Percentiles rank a stretch among this genome's conserved stretches.
Evolutionary conservation across 2,329 filamentous ascomycete species (phyloP).

Genomic region (Aspergillus fructus): DNA sequence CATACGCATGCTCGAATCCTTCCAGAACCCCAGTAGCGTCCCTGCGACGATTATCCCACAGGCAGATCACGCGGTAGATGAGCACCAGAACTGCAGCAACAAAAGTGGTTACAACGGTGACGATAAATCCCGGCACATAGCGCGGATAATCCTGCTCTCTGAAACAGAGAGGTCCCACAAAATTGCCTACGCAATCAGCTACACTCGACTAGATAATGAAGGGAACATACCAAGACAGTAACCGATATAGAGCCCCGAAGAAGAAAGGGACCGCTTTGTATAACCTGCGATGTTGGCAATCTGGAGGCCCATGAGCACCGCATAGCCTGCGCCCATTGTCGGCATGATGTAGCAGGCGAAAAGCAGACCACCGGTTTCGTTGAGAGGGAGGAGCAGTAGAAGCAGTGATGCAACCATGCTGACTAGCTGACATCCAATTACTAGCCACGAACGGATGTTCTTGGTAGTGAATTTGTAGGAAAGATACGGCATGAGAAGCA

Average conservation of each 20-base stretch:
- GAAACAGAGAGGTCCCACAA: constrained; percentile 47
- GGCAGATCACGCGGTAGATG: constrained; percentile 47
- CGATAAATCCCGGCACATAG: constrained; percentile 42
- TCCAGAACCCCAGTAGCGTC: constrained; percentile 44
- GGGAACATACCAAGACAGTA: constrained; percentile 48
- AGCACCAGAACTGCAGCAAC: constrained; percentile 38
- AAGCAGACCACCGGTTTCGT: constrained; percentile 45
- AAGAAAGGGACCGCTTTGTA: constrained; percentile 51
- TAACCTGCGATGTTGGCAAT: constrained; percentile 55
- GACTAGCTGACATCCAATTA: constrained; percentile 42
- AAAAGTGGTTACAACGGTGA: constrained; percentile 37
- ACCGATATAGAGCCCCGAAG: constrained; percentile 52
- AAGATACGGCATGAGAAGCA: constrained; percentile 41
- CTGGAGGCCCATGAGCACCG: constrained; percentile 51
- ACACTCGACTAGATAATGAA: not conserved
- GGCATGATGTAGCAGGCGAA: constrained; percentile 53
- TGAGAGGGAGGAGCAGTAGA: constrained; percentile 45
- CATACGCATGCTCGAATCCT: constrained; percentile 53
- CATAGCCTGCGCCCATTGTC: constrained; percentile 48
- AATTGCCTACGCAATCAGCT: constrained; percentile 34
- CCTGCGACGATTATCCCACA: constrained; percentile 45
- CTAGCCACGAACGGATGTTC: constrained; percentile 36
- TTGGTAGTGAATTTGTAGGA: constrained; percentile 35
- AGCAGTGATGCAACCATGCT: constrained; percentile 45
- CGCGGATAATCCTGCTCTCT: constrained; percentile 42